A percentile compares a stretch with the other conserved stretches of the same genome.
phyloP scores from a whole-genome alignment of 2,329 filamentous ascomycete genomes.

The Penicillium sp. region DNA sequence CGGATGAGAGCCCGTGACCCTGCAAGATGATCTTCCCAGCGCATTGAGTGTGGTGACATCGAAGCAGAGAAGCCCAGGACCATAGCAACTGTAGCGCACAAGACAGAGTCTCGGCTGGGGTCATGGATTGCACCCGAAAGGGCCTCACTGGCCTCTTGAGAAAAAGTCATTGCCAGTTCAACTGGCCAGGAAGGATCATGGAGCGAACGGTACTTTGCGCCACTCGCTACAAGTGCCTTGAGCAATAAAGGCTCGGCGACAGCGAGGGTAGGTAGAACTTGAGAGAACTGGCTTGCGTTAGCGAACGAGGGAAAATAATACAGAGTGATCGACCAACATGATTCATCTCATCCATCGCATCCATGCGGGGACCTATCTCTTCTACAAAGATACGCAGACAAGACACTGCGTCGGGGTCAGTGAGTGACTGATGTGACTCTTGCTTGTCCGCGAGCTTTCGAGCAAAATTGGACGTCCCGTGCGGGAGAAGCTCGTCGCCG shows the following conservation, averaged over 20 bases:
- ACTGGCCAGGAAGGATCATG: constrained; percentile 70
- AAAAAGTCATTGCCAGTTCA: constrained; percentile 78
- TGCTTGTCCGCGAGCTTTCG: constrained; percentile 44
- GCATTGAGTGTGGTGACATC: constrained; percentile 77
- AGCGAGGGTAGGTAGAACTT: constrained; percentile 79
- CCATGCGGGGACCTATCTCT: constrained; percentile 92
- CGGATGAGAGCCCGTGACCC: constrained; percentile 83
- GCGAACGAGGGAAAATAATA: background rate
- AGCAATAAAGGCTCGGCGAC: constrained; percentile 83
- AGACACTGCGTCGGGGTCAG: constrained; percentile 74
- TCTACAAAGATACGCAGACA: constrained; percentile 93
- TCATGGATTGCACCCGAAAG: constrained; percentile 78
- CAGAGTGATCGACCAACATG: constrained; percentile 53
- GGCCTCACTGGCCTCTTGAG: constrained; percentile 79
- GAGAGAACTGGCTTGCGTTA: constrained; percentile 63
- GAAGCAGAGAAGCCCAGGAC: constrained; percentile 91
- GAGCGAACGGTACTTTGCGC: constrained; percentile 76
- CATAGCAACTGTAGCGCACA: constrained; percentile 85
- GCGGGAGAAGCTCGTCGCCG: constrained; percentile 28
- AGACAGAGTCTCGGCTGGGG: constrained; percentile 77
- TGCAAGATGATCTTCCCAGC: constrained; percentile 87
- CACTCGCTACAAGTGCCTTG: constrained; percentile 86
- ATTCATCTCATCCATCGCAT: constrained; percentile 80
- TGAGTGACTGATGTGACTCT: constrained; percentile 64
- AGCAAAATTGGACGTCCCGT: constrained; percentile 36